Conservation (phyloP, 257 asterid genomes). For the Scutellaria galericulata region DNA sequence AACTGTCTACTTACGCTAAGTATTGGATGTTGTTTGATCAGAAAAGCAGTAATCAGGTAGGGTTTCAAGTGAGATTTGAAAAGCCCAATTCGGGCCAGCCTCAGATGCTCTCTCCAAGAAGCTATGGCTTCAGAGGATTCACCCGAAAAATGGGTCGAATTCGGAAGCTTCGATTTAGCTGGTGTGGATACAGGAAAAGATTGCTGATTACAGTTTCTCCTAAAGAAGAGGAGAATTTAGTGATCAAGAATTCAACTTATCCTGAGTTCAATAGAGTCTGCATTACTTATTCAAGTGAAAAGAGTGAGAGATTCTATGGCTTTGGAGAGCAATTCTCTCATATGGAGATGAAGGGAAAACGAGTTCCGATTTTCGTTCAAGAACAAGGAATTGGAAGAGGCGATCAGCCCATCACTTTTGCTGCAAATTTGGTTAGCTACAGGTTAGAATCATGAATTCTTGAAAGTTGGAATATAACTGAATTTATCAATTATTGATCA, state of each 20-base stretch:
- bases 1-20: constrained; percentile 50
- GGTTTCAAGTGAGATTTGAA: constrained; percentile 74
- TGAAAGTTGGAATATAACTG: background rate
- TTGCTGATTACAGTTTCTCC: constrained; percentile 51
- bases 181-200: constrained; percentile 53
- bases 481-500: background rate
- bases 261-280: constrained; percentile 67
- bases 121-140: constrained; percentile 52
- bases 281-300: constrained; percentile 79
- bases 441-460: constrained; percentile 52
- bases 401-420: constrained; percentile 93
- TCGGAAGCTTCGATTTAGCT: constrained; percentile 50
- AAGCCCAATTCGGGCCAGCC: constrained; percentile 50
- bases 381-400: constrained; percentile 99
- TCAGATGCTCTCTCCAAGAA: constrained; percentile 58
- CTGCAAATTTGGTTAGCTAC: constrained; percentile 94
- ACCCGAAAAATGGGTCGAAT: constrained; percentile 48
- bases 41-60: constrained; percentile 63
- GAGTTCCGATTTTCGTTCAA: constrained; percentile 88
- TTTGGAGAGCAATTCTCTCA: constrained; percentile 96
- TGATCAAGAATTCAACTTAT: constrained; percentile 43
- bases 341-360: constrained; percentile 83
- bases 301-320: constrained; percentile 74
- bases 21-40: constrained; percentile 85
- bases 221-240: constrained; percentile 56